A percentile compares a stretch with the other conserved stretches of the same genome.
phyloP scores from a whole-genome alignment of 2,329 filamentous ascomycete species.

The Talaromyces funiculosus region DNA sequence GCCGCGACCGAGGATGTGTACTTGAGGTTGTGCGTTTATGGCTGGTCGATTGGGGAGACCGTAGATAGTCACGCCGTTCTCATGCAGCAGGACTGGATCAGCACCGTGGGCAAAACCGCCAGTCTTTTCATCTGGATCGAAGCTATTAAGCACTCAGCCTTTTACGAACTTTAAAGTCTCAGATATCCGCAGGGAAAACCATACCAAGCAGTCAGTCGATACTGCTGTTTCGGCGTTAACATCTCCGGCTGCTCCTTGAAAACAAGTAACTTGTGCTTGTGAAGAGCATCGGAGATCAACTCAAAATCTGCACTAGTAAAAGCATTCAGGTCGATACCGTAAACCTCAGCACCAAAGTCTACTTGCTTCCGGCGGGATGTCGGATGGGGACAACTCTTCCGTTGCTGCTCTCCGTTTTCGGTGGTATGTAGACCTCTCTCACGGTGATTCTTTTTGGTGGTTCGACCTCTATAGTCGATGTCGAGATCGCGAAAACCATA shows the following conservation, averaged over 20 bases:
- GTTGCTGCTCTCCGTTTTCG: conserved; percentile 5
- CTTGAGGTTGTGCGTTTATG: conserved; percentile 34
- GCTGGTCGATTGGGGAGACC: conserved; percentile 29
- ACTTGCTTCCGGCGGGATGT: conserved; percentile 25
- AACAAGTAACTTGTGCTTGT: conserved; percentile 31
- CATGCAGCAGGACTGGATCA: conserved; percentile 29
- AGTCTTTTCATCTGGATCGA: conserved; percentile 32
- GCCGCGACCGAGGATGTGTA: conserved; percentile 35
- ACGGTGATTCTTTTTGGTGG: conserved; percentile 1
- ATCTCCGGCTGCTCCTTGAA: conserved; percentile 35
- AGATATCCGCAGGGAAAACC: background rate
- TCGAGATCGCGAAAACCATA: conserved; percentile 3
- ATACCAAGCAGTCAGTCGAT: conserved; percentile 26
- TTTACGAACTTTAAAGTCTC: no score
- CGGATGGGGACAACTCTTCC: conserved; percentile 9
- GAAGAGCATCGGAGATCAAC: conserved; percentile 29
- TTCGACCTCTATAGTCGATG: background rate
- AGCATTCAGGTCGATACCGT: conserved; percentile 34
- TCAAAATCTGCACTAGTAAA: conserved; percentile 30
- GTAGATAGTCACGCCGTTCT: conserved; percentile 33
- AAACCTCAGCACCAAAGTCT: conserved; percentile 32
- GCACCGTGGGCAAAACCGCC: conserved; percentile 36
- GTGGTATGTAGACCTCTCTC: conserved; percentile 6
- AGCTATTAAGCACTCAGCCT: no score
- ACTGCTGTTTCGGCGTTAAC: conserved; percentile 32